These are phyloP conservation scores for Phytophthora citricola DNA, from an alignment of 352 stramenopile species.

Conservation along the genomic window DNA sequence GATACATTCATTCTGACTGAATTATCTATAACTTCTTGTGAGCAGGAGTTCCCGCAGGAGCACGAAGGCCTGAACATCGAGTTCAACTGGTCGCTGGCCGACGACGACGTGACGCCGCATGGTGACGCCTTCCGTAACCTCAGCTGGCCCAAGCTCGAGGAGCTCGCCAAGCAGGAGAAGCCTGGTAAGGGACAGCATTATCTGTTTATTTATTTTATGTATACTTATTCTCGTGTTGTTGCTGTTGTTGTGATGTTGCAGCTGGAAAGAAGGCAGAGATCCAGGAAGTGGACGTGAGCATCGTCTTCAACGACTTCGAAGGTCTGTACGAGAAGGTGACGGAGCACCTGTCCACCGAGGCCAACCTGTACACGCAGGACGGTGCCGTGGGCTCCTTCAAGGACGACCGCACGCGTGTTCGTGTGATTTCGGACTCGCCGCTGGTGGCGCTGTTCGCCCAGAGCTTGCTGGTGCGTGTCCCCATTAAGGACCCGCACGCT, in stretches of 20 bases:
- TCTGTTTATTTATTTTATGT: neutral
- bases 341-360: conserved; percentile 65
- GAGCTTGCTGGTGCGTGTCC: conserved; percentile 76
- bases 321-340: conserved; percentile 74
- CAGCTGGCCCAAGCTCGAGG: conserved; percentile 63
- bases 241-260: conserved; percentile 18
- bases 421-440: conserved; percentile 84
- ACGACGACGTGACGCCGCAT: conserved; percentile 83
- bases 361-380: conserved; percentile 76
- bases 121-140: conserved; percentile 84
- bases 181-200: conserved; percentile 35
- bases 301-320: conserved; percentile 76
- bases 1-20: conserved; percentile 1
- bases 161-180: conserved; percentile 73
- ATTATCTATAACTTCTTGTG: conserved; percentile 6
- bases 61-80: conserved; percentile 85
- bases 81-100: conserved; percentile 87
- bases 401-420: conserved; percentile 75
- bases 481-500: conserved; percentile 68
- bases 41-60: conserved; percentile 78
- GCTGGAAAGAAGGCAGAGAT: conserved; percentile 63
- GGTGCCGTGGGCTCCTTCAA: conserved; percentile 81
- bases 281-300: conserved; percentile 72
- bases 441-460: conserved; percentile 72
- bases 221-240: conserved; percentile 10